Percentiles rank a stretch among this genome's conserved stretches.
Conservation (phyloP, 805 yeast genomes). For the Zygosaccharomyces pseudorouxii region DNA sequence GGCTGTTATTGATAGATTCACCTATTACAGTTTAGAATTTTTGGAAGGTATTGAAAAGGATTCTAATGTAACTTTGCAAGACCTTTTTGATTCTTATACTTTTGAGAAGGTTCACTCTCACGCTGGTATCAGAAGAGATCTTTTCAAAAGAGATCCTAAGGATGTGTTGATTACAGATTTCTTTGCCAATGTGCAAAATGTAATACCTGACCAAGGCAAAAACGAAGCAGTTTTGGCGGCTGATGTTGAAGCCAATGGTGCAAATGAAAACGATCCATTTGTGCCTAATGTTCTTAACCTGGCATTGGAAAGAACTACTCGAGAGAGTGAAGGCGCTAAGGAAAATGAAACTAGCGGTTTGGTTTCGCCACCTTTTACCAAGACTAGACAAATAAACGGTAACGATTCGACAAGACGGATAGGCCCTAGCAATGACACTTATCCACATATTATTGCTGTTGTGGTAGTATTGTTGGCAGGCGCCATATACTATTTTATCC, state of each 20-base stretch:
- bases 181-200: conserved; percentile 86
- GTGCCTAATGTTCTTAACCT: conserved; percentile 16
- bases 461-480: neutral
- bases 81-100: conserved; percentile 78
- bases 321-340: neutral
- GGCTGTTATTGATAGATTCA: conserved; percentile 94
- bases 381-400: conserved; percentile 5
- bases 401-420: neutral
- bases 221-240: conserved; percentile 33
- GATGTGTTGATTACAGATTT: conserved; percentile 85
- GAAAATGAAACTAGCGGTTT: neutral
- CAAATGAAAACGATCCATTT: conserved; percentile 6
- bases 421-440: neutral
- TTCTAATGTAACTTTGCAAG: conserved; percentile 71
- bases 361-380: conserved; percentile 1
- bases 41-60: conserved; percentile 76
- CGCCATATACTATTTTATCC: neutral
- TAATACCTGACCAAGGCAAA: conserved; percentile 58
- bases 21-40: conserved; percentile 85
- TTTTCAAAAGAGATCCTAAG: conserved; percentile 54
- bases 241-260: neutral
- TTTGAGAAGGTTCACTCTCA: conserved; percentile 83
- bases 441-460: neutral
- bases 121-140: conserved; percentile 87
- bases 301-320: conserved; percentile 14